Evolutionary conservation across 2,329 filamentous ascomycete genomes (phyloP).

Genomic region (Endocalyx cinctus): DNA sequence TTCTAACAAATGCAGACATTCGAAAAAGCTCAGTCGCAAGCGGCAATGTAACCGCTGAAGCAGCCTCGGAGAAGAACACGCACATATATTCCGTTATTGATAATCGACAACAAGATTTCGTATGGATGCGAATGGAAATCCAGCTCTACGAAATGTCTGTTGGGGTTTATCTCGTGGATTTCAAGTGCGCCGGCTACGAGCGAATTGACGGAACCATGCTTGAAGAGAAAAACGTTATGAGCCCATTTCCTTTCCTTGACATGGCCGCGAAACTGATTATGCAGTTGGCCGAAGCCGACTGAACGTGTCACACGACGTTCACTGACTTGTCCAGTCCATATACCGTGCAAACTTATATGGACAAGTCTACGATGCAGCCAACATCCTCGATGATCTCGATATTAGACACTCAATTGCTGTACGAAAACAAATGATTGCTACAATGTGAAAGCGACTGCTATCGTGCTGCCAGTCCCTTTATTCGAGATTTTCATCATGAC

Average conservation of each 20-base stretch:
- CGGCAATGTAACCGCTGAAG: slow-evolving; percentile 22
- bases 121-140: slow-evolving; percentile 94
- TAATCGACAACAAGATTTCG: slow-evolving; percentile 55
- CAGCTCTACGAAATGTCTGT: slow-evolving; percentile 93
- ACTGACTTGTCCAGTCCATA: neutral
- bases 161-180: slow-evolving; percentile 92
- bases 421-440: too few species aligned
- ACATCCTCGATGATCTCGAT: too few species aligned
- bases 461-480: too few species aligned
- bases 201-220: slow-evolving; percentile 66
- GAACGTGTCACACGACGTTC: slow-evolving; percentile 7
- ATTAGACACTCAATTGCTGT: too few species aligned
- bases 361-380: slow-evolving; percentile 1
- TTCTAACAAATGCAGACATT: slow-evolving; percentile 37
- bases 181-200: slow-evolving; percentile 98
- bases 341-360: slow-evolving; percentile 1
- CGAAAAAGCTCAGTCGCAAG: slow-evolving; percentile 28
- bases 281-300: slow-evolving; percentile 80
- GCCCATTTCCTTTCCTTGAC: slow-evolving; percentile 92
- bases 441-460: too few species aligned
- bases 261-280: slow-evolving; percentile 89
- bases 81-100: slow-evolving; percentile 37
- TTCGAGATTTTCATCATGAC: too few species aligned
- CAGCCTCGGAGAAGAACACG: slow-evolving; percentile 38
- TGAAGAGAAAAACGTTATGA: slow-evolving; percentile 92